Conservation (phyloP, 805 yeast genomes). For the Candida parachauliodes region DNA sequence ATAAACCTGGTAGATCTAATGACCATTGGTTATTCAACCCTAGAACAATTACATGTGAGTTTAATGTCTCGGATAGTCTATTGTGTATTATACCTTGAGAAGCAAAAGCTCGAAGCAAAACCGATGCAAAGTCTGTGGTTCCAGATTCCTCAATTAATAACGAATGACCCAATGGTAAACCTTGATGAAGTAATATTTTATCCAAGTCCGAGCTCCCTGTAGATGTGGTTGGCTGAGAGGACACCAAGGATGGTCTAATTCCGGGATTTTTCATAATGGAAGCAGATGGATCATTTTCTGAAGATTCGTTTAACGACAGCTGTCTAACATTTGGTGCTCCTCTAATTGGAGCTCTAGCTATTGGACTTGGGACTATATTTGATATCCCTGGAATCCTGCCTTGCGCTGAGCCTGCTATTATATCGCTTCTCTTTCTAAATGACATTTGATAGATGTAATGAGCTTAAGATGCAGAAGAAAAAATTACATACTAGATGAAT, state of each 20-base stretch:
- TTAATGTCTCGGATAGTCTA: constrained; percentile 39
- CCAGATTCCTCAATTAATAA: constrained; percentile 78
- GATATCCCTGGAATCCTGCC: constrained; percentile 5
- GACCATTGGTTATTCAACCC: constrained; percentile 60
- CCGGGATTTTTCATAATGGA: constrained; percentile 44
- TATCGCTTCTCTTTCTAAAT: constrained; percentile 41
- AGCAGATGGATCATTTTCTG: constrained; percentile 3
- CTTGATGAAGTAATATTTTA: constrained; percentile 70
- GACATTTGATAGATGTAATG: no score
- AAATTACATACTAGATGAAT: not conserved
- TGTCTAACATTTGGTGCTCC: not conserved
- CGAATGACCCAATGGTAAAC: constrained; percentile 75
- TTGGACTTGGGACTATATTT: constrained; percentile 8
- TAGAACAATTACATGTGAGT: constrained; percentile 62
- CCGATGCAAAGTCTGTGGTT: constrained; percentile 80
- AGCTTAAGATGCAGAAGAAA: no score
- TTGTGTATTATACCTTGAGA: constrained; percentile 74
- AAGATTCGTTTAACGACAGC: not conserved
- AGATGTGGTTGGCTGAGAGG: constrained; percentile 73
- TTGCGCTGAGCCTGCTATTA: constrained; percentile 18
- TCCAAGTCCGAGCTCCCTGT: constrained; percentile 81
- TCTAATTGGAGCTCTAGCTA: constrained; percentile 5
- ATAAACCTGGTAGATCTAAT: constrained; percentile 71
- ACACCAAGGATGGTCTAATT: constrained; percentile 69
- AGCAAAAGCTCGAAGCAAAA: constrained; percentile 63